Evolutionary conservation across 2,329 filamentous ascomycete genomes (phyloP), one percentile per base, ranked within the genome.

Genomic region (Arachnopeziza araneosa): DNA sequence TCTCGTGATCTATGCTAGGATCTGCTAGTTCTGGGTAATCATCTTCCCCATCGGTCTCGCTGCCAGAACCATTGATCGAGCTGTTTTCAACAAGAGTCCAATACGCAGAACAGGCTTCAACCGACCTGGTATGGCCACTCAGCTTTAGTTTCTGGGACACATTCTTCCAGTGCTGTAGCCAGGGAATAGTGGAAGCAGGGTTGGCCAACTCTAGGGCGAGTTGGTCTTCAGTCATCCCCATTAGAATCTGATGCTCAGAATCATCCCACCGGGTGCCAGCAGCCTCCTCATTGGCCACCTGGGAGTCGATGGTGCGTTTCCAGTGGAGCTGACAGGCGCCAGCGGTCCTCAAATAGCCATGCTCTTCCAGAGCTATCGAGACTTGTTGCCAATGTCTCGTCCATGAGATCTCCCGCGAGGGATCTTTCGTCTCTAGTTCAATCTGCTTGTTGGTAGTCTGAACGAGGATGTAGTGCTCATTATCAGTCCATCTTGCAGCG

Each of bases 211-310:
- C 58, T 12, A 56, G 24, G 5, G 50, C 52, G 17, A 63, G 56
- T 50, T 63, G 58, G 21, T 57, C 54, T 17, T 63, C 54, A 19
- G 61, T 63, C 56, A 61, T 60, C 9, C 32, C 50, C 22, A 60
- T 6, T 23, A 63, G 32, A 6, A 63, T 59, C 21, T 56, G 50
- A 56, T 63, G 56, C 55, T 63, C 61, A 14, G 30, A 36, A 22
- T 63, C 58, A n/a, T 61, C 59, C 61, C 61, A 63, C 50, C 54
- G 53, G 1, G 58, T 54, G 7, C 56, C 61, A 48, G 61, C 58
- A 55, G 54, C 44, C 61, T 58, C 26, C 57, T 63, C 26, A 4
- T 4, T 30, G 26, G 26, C 26, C 26, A 30, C 26, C 26, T 44
- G 36, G 6, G 36, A 44, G 12, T 44, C 12, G 17, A 44, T 44